Evolutionary conservation across 257 asterid genomes (phyloP), one percentile per base, ranked within the genome.

Genomic region (Gardenia jasminoides): DNA sequence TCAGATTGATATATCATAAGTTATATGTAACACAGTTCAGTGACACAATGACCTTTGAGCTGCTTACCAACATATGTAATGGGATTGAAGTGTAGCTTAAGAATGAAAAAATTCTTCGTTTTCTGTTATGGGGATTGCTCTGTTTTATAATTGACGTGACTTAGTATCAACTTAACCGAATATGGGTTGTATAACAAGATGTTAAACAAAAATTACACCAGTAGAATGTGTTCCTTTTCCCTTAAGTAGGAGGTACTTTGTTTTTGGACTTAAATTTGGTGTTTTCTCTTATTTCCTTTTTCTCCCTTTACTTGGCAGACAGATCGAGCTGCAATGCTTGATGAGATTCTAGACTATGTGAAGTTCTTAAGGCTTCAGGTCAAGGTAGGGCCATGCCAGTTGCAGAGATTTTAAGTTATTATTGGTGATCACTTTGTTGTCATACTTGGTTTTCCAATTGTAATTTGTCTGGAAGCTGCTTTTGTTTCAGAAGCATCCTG

Each of bases 251-350:
- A 7, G 26, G 68, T 15, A 67, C 41, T 10, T 48, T 7, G 2
- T 52, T 39, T 22, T 17, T 0, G 26, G 28, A 50, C 15, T 56
- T 16, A 54, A n/a, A 48, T 41, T 16, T 80, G 64, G 75, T 84
- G 48, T 62, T 68, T 65, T 56, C 26, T 39, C 31, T 0, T 13
- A 22, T 12, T 58, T 59, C 26, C 47, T 78, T 69, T 17, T 71
- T 56, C 30, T 46, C 31, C 56, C 77, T 65, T 72, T 61, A 77
- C 75, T 87, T 78, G 73, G 79, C 92, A 93, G 98, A 89, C 91
- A 66, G 98, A 93, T 81, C 87, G 93, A 87, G 98, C 97, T 11
- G 97, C 96, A 26, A 93, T 93, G 98, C 97, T 93, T 71, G 97
- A 93, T 75, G 97, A 91, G 86, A 90, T 93, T 82, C 89, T 93